phyloP scores from a whole-genome alignment of 1,284 basidiomycete species.

The Fomitopsis pinicola region DNA sequence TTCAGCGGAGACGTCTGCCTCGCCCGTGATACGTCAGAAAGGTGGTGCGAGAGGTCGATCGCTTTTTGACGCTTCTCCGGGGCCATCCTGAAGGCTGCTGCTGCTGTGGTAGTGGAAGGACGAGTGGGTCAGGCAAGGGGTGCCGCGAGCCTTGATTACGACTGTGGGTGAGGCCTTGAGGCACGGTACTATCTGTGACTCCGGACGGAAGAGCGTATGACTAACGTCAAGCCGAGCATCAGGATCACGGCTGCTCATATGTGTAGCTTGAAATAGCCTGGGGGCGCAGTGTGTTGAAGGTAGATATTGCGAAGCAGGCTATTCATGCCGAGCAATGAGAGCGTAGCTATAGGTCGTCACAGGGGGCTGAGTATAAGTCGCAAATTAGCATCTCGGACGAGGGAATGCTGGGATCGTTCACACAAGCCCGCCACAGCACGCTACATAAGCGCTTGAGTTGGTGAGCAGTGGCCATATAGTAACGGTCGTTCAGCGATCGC shows the following conservation, averaged over 20 bases:
- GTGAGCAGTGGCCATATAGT: no score
- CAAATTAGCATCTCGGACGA: no score
- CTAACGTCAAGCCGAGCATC: background rate
- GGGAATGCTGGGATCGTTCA: no score
- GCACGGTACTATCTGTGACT: background rate
- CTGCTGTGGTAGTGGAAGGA: background rate
- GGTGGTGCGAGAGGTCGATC: conserved; percentile 55
- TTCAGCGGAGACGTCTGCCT: conserved; percentile 62
- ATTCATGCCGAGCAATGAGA: no score
- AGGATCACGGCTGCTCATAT: background rate
- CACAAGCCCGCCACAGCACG: no score
- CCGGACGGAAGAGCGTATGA: background rate
- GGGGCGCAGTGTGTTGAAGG: background rate
- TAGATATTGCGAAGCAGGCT: no score
- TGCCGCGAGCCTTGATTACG: background rate
- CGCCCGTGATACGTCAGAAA: conserved; percentile 51
- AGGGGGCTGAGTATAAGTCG: no score
- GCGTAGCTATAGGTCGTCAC: no score
- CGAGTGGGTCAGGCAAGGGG: background rate
- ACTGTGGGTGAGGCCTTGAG: no score
- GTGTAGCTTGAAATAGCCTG: background rate
- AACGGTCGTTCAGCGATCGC: no score
- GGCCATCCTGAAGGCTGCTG: conserved; percentile 18
- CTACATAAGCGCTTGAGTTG: no score
- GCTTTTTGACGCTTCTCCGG: conserved; percentile 38